Evolutionary conservation across 1,284 basidiomycete species (phyloP).

Genomic region (Cryptococcus jaspeensis): DNA sequence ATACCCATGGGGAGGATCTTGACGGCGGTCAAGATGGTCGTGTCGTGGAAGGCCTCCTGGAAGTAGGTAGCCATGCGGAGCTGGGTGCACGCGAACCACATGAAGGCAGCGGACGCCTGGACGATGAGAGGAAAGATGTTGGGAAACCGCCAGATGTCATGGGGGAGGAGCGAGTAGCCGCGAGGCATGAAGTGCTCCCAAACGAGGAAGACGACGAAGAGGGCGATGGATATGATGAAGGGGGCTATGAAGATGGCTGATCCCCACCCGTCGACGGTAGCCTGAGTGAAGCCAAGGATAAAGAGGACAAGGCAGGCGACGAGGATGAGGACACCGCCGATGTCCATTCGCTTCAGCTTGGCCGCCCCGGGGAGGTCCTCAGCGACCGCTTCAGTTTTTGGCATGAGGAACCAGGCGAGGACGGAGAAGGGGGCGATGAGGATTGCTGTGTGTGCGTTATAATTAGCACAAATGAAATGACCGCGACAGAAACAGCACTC

Average conservation of each 20-base stretch:
- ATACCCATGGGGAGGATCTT: constrained; percentile 48
- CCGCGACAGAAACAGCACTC: constrained; percentile 2
- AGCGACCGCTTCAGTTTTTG: constrained; percentile 42
- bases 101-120: constrained; percentile 33
- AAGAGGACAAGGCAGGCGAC: constrained; percentile 41
- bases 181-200: constrained; percentile 33
- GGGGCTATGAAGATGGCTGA: constrained; percentile 47
- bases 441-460: constrained; percentile 18
- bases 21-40: constrained; percentile 44
- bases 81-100: constrained; percentile 45
- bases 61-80: constrained; percentile 47
- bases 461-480: neutral
- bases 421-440: constrained; percentile 39
- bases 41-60: constrained; percentile 39
- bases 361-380: constrained; percentile 34
- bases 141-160: constrained; percentile 40
- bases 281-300: constrained; percentile 49
- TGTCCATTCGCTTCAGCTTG: constrained; percentile 49
- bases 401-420: constrained; percentile 41
- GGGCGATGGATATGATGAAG: constrained; percentile 58
- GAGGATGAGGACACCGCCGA: constrained; percentile 41
- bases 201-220: constrained; percentile 60
- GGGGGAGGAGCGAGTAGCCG: constrained; percentile 41
- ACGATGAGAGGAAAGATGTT: constrained; percentile 45
- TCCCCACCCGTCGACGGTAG: constrained; percentile 40